Conservation (phyloP, 1,284 basidiomycete species). For the Xerocomus subilludens region DNA sequence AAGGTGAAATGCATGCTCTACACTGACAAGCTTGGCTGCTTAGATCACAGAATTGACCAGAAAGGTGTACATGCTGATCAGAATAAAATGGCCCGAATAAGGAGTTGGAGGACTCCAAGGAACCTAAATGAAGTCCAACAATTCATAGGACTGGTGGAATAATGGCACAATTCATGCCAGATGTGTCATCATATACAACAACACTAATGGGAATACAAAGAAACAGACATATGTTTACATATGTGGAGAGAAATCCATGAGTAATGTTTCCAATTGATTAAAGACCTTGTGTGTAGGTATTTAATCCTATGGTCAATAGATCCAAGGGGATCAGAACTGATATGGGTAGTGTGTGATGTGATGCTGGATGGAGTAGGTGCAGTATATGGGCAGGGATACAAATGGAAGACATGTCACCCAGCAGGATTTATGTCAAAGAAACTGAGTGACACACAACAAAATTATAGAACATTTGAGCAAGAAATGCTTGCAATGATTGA, state of each 20-base stretch:
- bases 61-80: slow-evolving; percentile 46
- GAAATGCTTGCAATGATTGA: slow-evolving; percentile 14
- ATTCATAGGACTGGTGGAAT: slow-evolving; percentile 58
- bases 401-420: slow-evolving; percentile 53
- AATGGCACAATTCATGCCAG: slow-evolving; percentile 55
- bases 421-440: slow-evolving; percentile 53
- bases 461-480: slow-evolving; percentile 51
- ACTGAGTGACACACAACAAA: slow-evolving; percentile 12
- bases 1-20: slow-evolving; percentile 19
- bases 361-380: slow-evolving; percentile 55
- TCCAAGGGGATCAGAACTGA: slow-evolving; percentile 43
- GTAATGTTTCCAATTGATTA: background rate
- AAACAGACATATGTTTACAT: slow-evolving; percentile 47
- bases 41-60: slow-evolving; percentile 51
- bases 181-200: slow-evolving; percentile 38
- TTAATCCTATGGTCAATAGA: background rate
- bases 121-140: slow-evolving; percentile 53
- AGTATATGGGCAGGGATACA: slow-evolving; percentile 48
- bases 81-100: slow-evolving; percentile 28
- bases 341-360: slow-evolving; percentile 60
- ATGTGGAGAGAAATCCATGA: slow-evolving; percentile 30
- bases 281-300: slow-evolving; percentile 6
- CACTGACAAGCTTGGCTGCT: slow-evolving; percentile 7
- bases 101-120: background rate
- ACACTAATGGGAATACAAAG: slow-evolving; percentile 44